Conservation (phyloP, 306 rosid species). For the Citrullus mucosospermus region DNA sequence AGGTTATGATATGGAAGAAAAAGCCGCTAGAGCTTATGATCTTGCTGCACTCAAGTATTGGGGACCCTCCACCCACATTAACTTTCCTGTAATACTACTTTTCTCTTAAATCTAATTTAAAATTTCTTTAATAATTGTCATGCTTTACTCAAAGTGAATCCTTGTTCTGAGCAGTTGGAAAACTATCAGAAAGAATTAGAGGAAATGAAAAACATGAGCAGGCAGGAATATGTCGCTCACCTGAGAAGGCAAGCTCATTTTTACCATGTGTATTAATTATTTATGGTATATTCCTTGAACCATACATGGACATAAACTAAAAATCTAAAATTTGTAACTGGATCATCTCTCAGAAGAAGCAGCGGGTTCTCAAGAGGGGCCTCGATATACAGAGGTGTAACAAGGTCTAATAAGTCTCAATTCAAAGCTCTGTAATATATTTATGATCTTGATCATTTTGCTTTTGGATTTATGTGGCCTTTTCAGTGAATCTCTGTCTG, state of each 20-base stretch:
- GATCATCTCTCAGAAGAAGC: constrained; percentile 45
- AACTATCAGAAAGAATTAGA: constrained; percentile 64
- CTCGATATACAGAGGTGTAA: constrained; percentile 88
- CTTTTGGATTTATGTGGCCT: not conserved
- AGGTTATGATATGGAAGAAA: constrained; percentile 93
- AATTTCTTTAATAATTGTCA: not conserved
- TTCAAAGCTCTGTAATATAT: not conserved
- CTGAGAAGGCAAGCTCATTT: constrained; percentile 46
- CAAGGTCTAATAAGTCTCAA: constrained; percentile 46
- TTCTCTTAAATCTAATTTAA: not conserved
- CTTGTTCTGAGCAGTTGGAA: constrained; percentile 36
- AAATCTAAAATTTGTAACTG: not conserved
- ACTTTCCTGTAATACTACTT: constrained; percentile 50
- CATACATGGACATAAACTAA: not conserved
- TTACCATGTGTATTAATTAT: not conserved
- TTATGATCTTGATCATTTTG: not conserved
- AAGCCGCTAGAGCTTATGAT: constrained; percentile 93
- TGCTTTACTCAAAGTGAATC: not conserved
- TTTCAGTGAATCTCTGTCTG: constrained; percentile 13
- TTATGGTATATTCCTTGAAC: not conserved
- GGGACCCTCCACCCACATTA: constrained; percentile 92
- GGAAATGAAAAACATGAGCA: constrained; percentile 71
- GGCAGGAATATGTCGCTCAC: constrained; percentile 90
- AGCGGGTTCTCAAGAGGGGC: constrained; percentile 95
- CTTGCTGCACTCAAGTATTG: constrained; percentile 94